A percentile compares a stretch with the other conserved stretches of the same genome.
Conservation (phyloP, 176 grass and related monocot genomes). For the Bonia amplexicaulis region DNA sequence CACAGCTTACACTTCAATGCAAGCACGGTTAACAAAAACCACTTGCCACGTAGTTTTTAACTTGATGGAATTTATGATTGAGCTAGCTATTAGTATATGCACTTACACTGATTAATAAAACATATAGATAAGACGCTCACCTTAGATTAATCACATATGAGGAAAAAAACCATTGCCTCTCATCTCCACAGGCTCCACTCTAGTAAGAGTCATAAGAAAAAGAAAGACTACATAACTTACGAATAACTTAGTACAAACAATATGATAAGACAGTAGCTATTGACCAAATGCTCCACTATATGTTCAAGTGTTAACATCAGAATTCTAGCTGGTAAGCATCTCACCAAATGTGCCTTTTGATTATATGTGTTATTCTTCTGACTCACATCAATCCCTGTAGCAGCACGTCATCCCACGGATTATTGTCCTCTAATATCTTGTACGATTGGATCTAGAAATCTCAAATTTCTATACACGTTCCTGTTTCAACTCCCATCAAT, state of each 20-base stretch:
- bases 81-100: too few species aligned
- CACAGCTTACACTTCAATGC: too few species aligned
- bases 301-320: not conserved
- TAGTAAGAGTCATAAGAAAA: not conserved
- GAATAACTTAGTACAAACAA: fast-evolving
- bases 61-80: too few species aligned
- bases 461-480: not conserved
- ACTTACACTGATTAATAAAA: too few species aligned
- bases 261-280: not conserved
- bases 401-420: fast-evolving
- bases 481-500: not conserved
- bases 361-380: fast-evolving
- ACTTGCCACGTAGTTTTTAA: too few species aligned
- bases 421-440: not conserved
- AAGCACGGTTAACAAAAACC: too few species aligned
- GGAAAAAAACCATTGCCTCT: not conserved
- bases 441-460: not conserved
- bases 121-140: too few species aligned
- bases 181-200: not conserved
- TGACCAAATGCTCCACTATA: not conserved
- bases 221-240: not conserved
- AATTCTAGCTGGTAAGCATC: not conserved
- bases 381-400: not conserved
- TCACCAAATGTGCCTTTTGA: not conserved
- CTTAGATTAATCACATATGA: too few species aligned